These are phyloP conservation scores for Septoria linicola DNA, from an alignment of 2,329 filamentous ascomycete species.

Conservation along the genomic window DNA sequence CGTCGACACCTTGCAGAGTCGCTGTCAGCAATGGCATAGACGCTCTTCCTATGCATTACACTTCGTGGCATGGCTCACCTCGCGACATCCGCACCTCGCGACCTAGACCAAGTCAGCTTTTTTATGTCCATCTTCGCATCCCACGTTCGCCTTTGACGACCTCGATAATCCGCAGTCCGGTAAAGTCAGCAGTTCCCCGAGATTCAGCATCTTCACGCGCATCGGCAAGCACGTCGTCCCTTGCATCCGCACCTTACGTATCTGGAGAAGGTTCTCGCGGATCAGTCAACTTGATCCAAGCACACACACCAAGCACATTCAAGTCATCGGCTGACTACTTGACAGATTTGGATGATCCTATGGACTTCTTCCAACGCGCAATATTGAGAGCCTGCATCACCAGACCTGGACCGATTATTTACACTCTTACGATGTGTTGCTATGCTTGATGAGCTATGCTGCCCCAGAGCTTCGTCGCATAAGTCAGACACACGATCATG, in stretches of 20 bases:
- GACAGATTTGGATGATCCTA: too few species aligned
- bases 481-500: neutral
- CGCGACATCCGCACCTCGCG: slow-evolving; percentile 14
- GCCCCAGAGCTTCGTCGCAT: too few species aligned
- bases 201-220: slow-evolving; percentile 7
- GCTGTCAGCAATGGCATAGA: too few species aligned
- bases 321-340: neutral
- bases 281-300: neutral
- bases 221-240: slow-evolving; percentile 14
- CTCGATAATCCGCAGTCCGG: slow-evolving; percentile 1
- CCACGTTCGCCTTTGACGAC: slow-evolving; percentile 1
- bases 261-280: neutral
- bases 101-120: slow-evolving; percentile 13
- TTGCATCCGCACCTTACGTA: neutral
- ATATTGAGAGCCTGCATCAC: neutral
- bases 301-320: neutral
- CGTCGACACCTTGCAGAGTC: slow-evolving; percentile 21
- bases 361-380: neutral
- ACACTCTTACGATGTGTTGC: too few species aligned
- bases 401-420: too few species aligned
- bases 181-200: slow-evolving; percentile 6
- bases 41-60: slow-evolving; percentile 3
- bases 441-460: too few species aligned
- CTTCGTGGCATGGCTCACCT: slow-evolving; percentile 8
- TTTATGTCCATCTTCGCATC: neutral